A percentile compares a stretch with the other conserved stretches of the same genome.
These are phyloP conservation scores for Schwanniomyces etchellsii DNA, from an alignment of 1,139 yeast species.

Conservation along the genomic window DNA sequence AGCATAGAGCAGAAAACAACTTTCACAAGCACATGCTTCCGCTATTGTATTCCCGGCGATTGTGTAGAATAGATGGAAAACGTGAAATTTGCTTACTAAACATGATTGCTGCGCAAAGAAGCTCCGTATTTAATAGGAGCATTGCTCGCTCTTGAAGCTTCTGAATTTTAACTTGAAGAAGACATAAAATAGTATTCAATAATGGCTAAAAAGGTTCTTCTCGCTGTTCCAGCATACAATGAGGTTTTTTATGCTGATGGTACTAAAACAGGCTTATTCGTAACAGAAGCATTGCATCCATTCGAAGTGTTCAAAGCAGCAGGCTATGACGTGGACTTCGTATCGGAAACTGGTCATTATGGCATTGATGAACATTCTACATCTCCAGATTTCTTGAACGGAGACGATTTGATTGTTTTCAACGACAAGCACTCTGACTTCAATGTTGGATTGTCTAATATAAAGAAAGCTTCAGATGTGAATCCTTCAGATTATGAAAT, in stretches of 20 bases:
- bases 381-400: conserved; percentile 31
- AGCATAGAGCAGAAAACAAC: no score
- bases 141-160: no score
- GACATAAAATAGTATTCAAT: no score
- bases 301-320: conserved; percentile 37
- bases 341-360: conserved; percentile 51
- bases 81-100: no score
- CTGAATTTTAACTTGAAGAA: no score
- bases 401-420: conserved; percentile 34
- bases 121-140: no score
- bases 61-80: no score
- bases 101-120: no score
- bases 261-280: conserved; percentile 49
- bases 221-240: conserved; percentile 48
- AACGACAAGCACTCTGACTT: conserved; percentile 35
- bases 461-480: conserved; percentile 40
- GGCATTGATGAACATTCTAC: conserved; percentile 54
- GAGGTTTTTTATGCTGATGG: conserved; percentile 53
- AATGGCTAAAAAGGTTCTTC: conserved; percentile 34
- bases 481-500: conserved; percentile 44
- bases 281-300: conserved; percentile 55
- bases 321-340: conserved; percentile 50
- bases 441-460: conserved; percentile 23
- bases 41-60: no score
- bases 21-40: no score